Conservation (phyloP, 768 basidiomycete genomes). For the Fibroporia radiculosa region DNA sequence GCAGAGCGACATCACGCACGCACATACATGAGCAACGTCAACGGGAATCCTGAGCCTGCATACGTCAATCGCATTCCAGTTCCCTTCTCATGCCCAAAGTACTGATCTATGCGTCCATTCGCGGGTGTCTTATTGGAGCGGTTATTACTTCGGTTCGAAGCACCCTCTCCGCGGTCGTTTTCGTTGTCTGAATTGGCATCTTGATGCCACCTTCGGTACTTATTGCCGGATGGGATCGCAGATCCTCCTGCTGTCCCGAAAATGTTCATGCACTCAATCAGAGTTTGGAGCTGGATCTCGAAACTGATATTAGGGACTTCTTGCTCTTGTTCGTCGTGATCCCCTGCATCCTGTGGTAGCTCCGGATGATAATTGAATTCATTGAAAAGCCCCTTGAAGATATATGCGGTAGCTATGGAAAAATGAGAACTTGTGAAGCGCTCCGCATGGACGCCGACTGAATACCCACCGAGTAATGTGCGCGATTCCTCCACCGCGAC, state of each 20-base stretch:
- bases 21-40: constrained; percentile 68
- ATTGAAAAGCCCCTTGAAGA: constrained; percentile 72
- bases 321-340: constrained; percentile 12
- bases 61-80: constrained; percentile 87
- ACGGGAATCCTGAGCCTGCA: constrained; percentile 66
- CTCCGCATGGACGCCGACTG: not conserved
- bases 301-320: constrained; percentile 37
- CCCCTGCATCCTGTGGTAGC: constrained; percentile 20
- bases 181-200: constrained; percentile 35
- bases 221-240: constrained; percentile 19
- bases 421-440: not conserved
- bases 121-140: not conserved
- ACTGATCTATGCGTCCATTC: constrained; percentile 43
- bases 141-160: constrained; percentile 16
- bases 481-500: constrained; percentile 83
- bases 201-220: constrained; percentile 43
- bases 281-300: constrained; percentile 75
- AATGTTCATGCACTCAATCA: constrained; percentile 89
- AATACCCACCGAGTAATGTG: constrained; percentile 59
- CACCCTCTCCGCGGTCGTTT: constrained; percentile 29
- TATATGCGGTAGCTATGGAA: constrained; percentile 74
- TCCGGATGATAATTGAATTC: constrained; percentile 62
- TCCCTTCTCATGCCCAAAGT: constrained; percentile 53
- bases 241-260: constrained; percentile 70
- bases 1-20: not conserved